These are phyloP conservation scores for Effrenium voratum DNA, from an alignment of 73 alveolate genomes.

Conservation along the genomic window DNA sequence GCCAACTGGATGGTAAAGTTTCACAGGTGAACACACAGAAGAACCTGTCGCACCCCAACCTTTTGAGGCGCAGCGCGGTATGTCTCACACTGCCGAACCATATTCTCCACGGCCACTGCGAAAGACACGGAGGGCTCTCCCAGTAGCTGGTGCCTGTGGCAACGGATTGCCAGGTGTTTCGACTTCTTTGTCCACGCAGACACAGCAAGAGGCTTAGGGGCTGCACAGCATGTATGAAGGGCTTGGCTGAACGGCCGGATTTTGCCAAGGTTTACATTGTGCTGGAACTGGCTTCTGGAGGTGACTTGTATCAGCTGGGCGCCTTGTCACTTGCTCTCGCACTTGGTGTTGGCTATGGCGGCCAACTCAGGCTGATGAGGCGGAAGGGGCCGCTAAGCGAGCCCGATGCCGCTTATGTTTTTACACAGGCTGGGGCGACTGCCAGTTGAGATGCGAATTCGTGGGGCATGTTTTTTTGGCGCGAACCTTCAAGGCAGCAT, in stretches of 20 bases:
- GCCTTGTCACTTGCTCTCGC: neutral
- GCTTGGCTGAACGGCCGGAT: neutral
- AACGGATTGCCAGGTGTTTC: conserved; percentile 88
- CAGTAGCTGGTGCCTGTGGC: too few species aligned
- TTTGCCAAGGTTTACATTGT: conserved; percentile 46
- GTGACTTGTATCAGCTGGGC: conserved; percentile 54
- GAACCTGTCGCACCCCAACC: conserved; percentile 62
- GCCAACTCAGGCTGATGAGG: conserved; percentile 68
- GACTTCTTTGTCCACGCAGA: conserved; percentile 48
- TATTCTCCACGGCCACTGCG: too few species aligned
- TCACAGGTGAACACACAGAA: conserved; percentile 62
- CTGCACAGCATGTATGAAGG: too few species aligned
- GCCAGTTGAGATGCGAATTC: too few species aligned
- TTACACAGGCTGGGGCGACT: conserved; percentile 52
- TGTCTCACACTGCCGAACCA: neutral
- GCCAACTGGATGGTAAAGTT: neutral
- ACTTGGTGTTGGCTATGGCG: too few species aligned
- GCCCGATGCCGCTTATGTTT: conserved; percentile 56
- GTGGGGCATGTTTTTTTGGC: too few species aligned
- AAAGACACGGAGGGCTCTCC: too few species aligned
- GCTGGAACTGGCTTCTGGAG: conserved; percentile 72
- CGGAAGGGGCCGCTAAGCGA: conserved; percentile 67
- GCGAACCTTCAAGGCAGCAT: too few species aligned
- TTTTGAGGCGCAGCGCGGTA: conserved; percentile 31
- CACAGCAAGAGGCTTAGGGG: conserved; percentile 23